phyloP scores from a whole-genome alignment of 164 flowering plant genomes.

The Magnolia officinalis region DNA sequence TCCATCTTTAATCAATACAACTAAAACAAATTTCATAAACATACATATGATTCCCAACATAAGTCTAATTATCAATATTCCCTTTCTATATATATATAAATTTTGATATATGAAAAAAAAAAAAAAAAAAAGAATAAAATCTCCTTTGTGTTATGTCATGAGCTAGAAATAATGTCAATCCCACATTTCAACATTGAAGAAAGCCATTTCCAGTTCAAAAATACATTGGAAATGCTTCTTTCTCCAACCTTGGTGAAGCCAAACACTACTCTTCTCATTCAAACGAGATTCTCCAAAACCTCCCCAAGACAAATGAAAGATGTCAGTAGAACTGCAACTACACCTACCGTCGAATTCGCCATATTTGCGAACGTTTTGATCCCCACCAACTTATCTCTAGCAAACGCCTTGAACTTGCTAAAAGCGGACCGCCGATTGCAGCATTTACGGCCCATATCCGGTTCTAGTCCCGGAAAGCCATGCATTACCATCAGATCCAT shows the following conservation, averaged over 20 bases:
- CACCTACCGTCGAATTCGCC: constrained; percentile 14
- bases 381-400: constrained; percentile 21
- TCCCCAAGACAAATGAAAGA: constrained; percentile 28
- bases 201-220: constrained; percentile 41
- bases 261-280: constrained; percentile 10
- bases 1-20: background rate
- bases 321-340: constrained; percentile 31
- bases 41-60: background rate
- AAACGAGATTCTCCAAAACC: constrained; percentile 5
- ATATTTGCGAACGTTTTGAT: constrained; percentile 12
- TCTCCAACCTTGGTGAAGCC: constrained; percentile 21
- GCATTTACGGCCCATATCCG: background rate
- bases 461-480: constrained; percentile 17
- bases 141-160: constrained; percentile 1
- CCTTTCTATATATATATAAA: background rate
- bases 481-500: constrained; percentile 30
- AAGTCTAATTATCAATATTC: background rate
- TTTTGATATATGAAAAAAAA: background rate
- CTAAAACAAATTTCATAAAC: background rate
- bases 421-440: constrained; percentile 10
- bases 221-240: constrained; percentile 20
- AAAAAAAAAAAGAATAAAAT: background rate
- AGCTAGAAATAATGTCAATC: constrained; percentile 10
- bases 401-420: constrained; percentile 22
- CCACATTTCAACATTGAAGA: constrained; percentile 42